These are phyloP conservation scores for Cercospora sp. DNA, from an alignment of 2,329 filamentous ascomycete species.

Conservation along the genomic window DNA sequence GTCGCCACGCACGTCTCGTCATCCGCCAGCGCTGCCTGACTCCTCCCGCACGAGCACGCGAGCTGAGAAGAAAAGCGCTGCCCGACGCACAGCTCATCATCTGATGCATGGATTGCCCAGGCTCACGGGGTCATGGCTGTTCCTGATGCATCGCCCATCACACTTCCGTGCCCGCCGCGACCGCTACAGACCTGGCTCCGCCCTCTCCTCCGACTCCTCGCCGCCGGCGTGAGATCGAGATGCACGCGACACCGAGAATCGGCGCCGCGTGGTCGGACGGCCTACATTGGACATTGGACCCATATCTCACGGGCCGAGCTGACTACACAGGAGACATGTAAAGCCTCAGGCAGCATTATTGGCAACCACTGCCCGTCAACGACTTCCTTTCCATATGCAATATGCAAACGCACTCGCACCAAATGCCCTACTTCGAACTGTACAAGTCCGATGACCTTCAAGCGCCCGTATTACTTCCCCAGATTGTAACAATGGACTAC, in stretches of 20 bases:
- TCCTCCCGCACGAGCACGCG: slow-evolving; percentile 1
- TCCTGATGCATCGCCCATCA: background rate
- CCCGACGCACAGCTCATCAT: background rate
- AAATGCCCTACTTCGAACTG: background rate
- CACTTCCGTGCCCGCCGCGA: background rate
- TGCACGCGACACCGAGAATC: background rate
- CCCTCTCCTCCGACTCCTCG: background rate
- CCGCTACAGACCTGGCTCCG: background rate
- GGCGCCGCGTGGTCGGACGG: background rate
- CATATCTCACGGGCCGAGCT: background rate
- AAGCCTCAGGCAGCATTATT: background rate
- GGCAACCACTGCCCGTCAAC: background rate
- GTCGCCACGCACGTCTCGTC: slow-evolving; percentile 1
- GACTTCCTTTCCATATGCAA: too few species aligned
- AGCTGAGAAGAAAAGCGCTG: background rate
- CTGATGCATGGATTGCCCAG: background rate
- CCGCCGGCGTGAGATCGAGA: background rate
- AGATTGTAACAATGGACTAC: background rate
- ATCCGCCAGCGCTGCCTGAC: background rate
- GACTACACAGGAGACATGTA: background rate
- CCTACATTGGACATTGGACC: background rate
- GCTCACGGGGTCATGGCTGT: background rate
- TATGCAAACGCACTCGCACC: background rate
- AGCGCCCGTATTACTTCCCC: background rate
- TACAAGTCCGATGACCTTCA: background rate